Evolutionary conservation across 202 grass and related monocot species (phyloP).

Genomic region (Digitaria exilis): DNA sequence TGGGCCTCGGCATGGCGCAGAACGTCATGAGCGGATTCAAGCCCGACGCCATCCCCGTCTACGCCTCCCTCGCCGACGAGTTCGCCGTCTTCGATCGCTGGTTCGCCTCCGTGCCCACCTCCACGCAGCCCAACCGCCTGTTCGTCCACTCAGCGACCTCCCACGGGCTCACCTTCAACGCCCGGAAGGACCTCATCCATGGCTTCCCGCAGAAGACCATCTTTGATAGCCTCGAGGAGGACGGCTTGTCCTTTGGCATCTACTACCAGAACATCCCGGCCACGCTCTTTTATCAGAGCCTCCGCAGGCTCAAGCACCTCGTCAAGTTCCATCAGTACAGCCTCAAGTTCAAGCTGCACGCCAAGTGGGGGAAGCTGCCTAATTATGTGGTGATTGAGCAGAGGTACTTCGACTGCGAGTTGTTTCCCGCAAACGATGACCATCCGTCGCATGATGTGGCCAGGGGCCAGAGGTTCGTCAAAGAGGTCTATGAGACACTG

Average conservation of each 20-base stretch:
- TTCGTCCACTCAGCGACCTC: conserved; percentile 92
- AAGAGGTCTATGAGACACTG: conserved; percentile 92
- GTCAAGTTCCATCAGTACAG: conserved; percentile 86
- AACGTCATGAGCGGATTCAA: conserved; percentile 89
- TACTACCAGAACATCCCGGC: conserved; percentile 97
- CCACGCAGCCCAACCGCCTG: conserved; percentile 91
- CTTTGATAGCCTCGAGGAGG: conserved; percentile 86
- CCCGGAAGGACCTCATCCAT: conserved; percentile 77
- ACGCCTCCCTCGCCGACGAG: conserved; percentile 65
- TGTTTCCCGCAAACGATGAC: conserved; percentile 83
- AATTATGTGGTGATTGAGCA: conserved; percentile 91
- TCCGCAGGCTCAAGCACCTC: conserved; percentile 77
- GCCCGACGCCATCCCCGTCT: conserved; percentile 72
- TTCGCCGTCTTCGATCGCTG: conserved; percentile 89
- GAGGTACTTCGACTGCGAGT: conserved; percentile 82
- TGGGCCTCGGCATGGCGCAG: conserved; percentile 85
- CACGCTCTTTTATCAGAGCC: conserved; percentile 85
- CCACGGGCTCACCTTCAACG: conserved; percentile 84
- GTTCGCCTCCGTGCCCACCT: conserved; percentile 89
- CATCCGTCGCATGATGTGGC: conserved; percentile 88
- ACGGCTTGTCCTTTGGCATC: conserved; percentile 76
- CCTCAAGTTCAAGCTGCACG: conserved; percentile 77
- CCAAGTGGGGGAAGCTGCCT: conserved; percentile 60
- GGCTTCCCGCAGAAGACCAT: conserved; percentile 97
- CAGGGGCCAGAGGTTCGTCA: conserved; percentile 80